Evolutionary conservation across 331 rosid genomes (phyloP), one percentile per base, ranked within the genome.

Genomic region (Malus hybrid): DNA sequence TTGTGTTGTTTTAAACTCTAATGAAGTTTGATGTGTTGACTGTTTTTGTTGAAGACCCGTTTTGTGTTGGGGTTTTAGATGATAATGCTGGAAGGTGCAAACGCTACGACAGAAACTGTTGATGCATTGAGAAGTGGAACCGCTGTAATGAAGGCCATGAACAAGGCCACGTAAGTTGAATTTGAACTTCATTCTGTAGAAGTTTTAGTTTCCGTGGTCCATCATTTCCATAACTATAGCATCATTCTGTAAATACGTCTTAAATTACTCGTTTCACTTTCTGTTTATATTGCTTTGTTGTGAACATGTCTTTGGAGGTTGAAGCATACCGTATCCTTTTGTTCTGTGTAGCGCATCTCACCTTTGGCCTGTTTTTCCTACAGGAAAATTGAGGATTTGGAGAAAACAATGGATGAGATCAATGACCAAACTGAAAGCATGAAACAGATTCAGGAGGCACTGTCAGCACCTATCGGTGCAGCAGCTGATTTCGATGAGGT

Each of bases 101-200:
- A 94, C 50, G 97, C 99, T 63, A 94, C 99, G 36, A 92, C 97
- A 3, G 99, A 94, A 86, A 94, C 97, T 0, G 99, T 94, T 18
- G 99, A 94, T 79, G 99, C 97, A 2, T 84, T 94, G 80, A 84
- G 97, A 85, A 83, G 88, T 46, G 99, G 99, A 78, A 97, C 97
- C 13, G 11, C 97, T 75, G 87, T 91, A n/a, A 92, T 94, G 99
- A 94, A 94, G 88, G 96, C 97, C 66, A 94, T 94, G 99, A 97
- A 94, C 74, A 94, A 90, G 84, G 90, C 96, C 73, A 92, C 93
- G 97, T 94, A 85, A 78, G 91, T 75, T 66, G 33, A 24, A 42
- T 10, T 63, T 8, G 19, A n/a, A 44, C 60, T 16, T 28, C 76
- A 3, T 73, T 39, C 55, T 2, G 4, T 62, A 42, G 29, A 44